Evolutionary conservation across 306 rosid genomes (phyloP).

Genomic region (Rosa lucieae): DNA sequence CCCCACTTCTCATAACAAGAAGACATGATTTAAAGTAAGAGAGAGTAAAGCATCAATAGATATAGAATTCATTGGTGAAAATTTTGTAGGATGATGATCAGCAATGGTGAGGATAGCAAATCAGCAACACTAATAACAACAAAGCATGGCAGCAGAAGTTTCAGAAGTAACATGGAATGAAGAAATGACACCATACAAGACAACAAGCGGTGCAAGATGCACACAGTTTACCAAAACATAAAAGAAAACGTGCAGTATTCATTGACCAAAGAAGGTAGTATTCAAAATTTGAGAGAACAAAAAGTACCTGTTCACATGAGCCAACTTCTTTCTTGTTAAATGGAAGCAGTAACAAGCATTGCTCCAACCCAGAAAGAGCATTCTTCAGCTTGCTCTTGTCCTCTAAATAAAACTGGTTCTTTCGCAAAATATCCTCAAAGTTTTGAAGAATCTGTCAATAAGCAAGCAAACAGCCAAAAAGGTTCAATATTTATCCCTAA

Average conservation of each 20-base stretch:
- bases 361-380: constrained; percentile 68
- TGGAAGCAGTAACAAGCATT: constrained; percentile 79
- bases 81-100: not conserved
- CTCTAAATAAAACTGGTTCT: constrained; percentile 62
- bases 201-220: not conserved
- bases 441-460: constrained; percentile 72
- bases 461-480: constrained; percentile 27
- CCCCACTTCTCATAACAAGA: not conserved
- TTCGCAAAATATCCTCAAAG: constrained; percentile 65
- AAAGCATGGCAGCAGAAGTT: not conserved
- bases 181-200: not conserved
- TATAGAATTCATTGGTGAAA: not conserved
- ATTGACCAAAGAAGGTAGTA: not conserved
- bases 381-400: constrained; percentile 73
- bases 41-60: not conserved
- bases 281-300: constrained; percentile 10
- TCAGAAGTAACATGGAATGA: not conserved
- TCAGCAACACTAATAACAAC: not conserved
- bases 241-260: not conserved
- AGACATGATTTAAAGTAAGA: not conserved
- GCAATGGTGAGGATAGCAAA: not conserved
- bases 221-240: not conserved
- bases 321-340: constrained; percentile 55
- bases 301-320: constrained; percentile 55
- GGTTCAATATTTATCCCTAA: not conserved